These are phyloP conservation scores for Oldenlandia corymbosa DNA, from an alignment of 257 asterid species.

Conservation along the genomic window DNA sequence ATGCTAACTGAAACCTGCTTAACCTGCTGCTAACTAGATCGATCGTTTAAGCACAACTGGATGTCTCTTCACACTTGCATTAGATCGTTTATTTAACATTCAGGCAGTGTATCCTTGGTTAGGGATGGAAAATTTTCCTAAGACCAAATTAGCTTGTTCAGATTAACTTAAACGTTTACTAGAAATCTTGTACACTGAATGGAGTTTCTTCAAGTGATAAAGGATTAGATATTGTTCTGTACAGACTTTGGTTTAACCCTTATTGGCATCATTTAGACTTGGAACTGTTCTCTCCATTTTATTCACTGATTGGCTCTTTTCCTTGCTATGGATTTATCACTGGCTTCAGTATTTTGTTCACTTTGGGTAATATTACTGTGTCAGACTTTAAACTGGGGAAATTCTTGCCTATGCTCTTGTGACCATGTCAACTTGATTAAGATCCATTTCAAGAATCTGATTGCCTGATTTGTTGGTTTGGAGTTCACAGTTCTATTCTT, in stretches of 20 bases:
- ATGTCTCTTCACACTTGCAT: not conserved
- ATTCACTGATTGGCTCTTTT: not conserved
- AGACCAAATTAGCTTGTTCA: not conserved
- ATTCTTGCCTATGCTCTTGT: not conserved
- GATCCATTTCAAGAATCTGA: not conserved
- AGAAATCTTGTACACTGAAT: too few species aligned
- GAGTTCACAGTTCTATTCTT: not conserved
- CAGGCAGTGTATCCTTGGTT: not conserved
- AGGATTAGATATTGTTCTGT: not conserved
- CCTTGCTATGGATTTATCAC: not conserved
- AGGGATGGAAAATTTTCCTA: not conserved
- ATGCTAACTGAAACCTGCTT: not conserved
- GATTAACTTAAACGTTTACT: not conserved
- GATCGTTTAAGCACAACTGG: not conserved
- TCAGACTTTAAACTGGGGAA: not conserved
- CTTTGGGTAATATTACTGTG: too few species aligned
- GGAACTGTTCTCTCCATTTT: too few species aligned
- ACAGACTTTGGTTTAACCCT: not conserved
- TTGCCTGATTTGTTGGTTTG: not conserved
- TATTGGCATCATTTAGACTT: too few species aligned
- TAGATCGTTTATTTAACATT: not conserved
- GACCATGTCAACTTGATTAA: not conserved
- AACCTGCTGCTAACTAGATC: not conserved
- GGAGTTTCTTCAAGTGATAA: not conserved
- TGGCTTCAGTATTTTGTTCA: not conserved